phyloP scores from a whole-genome alignment of 2,329 filamentous ascomycete genomes.

The Cercospora sp. region DNA sequence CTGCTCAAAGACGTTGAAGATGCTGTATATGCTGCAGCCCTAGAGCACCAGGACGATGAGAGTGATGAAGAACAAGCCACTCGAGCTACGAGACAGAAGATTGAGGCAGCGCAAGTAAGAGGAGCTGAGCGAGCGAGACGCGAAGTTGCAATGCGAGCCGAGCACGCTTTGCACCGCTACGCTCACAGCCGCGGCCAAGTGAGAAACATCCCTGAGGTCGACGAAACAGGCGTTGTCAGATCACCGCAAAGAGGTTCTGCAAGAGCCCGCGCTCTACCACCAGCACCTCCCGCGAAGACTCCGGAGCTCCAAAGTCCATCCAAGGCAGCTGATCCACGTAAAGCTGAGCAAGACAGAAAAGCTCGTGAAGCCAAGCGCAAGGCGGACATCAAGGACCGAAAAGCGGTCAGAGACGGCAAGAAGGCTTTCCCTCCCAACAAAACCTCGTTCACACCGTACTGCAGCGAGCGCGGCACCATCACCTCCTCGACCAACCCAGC shows the following conservation, averaged over 20 bases:
- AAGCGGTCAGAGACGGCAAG: not conserved
- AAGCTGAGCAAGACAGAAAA: not conserved
- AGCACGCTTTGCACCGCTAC: not conserved
- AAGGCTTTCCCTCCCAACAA: not conserved
- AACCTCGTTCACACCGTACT: not conserved
- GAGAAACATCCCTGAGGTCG: not conserved
- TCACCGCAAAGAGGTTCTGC: not conserved
- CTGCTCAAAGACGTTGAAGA: not conserved
- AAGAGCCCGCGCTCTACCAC: not conserved
- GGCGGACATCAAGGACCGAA: not conserved
- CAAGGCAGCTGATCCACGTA: not conserved
- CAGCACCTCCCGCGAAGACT: constrained; percentile 1
- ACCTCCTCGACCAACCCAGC: constrained; percentile 25
- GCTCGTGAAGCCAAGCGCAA: constrained; percentile 2
- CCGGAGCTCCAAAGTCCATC: not conserved
- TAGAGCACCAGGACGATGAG: not conserved
- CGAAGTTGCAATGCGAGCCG: not conserved
- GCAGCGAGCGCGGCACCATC: constrained; percentile 15
- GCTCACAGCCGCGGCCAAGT: not conserved
- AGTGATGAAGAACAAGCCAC: not conserved
- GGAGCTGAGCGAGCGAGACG: not conserved
- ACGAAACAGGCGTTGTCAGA: not conserved
- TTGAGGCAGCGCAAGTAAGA: not conserved
- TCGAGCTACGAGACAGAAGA: not conserved
- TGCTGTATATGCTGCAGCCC: not conserved